Base-by-base conservation (phyloP, 306 rosid genomes). In the Sindora glabra region DNA sequence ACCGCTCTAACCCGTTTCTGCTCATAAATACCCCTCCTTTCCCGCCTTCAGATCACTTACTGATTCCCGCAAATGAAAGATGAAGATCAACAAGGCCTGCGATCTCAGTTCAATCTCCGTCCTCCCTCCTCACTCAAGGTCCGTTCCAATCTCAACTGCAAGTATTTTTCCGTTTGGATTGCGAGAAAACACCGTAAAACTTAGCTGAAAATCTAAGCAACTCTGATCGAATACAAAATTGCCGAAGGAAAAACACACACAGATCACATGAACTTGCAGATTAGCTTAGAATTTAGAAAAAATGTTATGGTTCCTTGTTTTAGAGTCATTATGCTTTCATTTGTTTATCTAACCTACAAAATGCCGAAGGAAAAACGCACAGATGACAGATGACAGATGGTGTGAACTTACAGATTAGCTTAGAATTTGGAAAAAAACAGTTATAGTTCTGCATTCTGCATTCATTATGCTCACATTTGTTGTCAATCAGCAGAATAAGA, bases 31-130 rank as follows among this genome's bases (percentile, higher is more conserved):
- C 49, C 38, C 32, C n/a, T n/a, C n/a, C n/a, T n/a, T n/a, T n/a
- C n/a, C n/a, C n/a, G 30, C 34, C 42, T 56, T 51, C 42, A 5
- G 25, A 52, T 30, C n/a, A n/a, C n/a, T 53, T 65, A 10, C 50
- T 11, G 63, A 29, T 33, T 51, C 46, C 15, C 48, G 65, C 24
- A 36, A 48, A 83, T 78, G 79, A 74, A n/a, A 66, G 77, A 68
- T 92, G 79, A 89, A 82, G 84, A 92, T 92, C 62, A 92, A 92
- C 78, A 92, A 86, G 74, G 95, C 85, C 62, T 76, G 80, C 67
- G 99, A 92, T 80, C 80, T 92, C 73, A 70, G 74, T 74, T 84
- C 97, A 63, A 89, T 92, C 72, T 88, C 98, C 15, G 94, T 88
- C 64, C 86, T 92, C 45, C 90, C 98, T 78, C 96, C 88, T 57